Percentiles rank a stretch among this genome's conserved stretches.
phyloP scores from a whole-genome alignment of 139 green algal species.

The Picochlorum sp. region DNA sequence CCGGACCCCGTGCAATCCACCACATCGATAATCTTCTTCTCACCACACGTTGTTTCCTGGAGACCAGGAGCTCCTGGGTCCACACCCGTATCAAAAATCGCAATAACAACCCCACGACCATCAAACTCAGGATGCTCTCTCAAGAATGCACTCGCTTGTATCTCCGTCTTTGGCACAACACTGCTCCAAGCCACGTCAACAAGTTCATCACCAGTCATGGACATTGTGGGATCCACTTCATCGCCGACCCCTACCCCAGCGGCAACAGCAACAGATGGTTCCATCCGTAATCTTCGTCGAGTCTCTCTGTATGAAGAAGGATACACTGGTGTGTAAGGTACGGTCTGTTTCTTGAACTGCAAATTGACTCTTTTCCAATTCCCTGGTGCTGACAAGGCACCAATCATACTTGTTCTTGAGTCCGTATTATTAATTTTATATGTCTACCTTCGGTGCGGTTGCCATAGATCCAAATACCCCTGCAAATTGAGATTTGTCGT shows the following conservation, averaged over 20 bases:
- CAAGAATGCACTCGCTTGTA: conserved; percentile 55
- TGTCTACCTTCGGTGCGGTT: no score
- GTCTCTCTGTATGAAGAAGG: neutral
- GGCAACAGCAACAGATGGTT: neutral
- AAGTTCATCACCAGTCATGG: neutral
- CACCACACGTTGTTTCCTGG: conserved; percentile 66
- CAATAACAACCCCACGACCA: conserved; percentile 67
- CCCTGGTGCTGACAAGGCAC: no score
- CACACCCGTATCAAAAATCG: conserved; percentile 84
- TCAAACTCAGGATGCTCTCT: conserved; percentile 66
- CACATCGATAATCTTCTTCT: conserved; percentile 66
- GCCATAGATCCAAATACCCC: no score
- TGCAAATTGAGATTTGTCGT: no score
- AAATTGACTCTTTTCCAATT: no score
- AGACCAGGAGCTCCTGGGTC: conserved; percentile 67
- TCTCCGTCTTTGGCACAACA: conserved; percentile 76
- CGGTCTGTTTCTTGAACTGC: no score
- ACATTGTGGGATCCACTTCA: neutral
- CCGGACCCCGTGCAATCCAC: conserved; percentile 73
- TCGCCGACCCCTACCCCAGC: neutral
- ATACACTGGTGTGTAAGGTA: no score
- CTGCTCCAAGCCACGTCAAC: neutral
- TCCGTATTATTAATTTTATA: no score
- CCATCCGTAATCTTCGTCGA: neutral
- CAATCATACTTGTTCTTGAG: no score